phyloP scores from a whole-genome alignment of 2,329 filamentous ascomycete species.

The Sporothrix euskadiensis region DNA sequence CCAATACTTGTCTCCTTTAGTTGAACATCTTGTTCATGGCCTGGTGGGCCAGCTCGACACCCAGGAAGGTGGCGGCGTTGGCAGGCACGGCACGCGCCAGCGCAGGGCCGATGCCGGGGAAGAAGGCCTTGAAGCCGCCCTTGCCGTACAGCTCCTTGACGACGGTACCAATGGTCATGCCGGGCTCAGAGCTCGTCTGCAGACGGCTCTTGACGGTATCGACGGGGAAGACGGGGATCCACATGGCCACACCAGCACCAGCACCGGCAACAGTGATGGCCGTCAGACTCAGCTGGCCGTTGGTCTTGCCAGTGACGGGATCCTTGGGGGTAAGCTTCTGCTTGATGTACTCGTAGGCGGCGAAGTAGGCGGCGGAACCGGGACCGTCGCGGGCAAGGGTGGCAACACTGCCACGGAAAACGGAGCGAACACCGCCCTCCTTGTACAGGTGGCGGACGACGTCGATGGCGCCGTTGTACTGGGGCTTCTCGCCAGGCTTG shows the following conservation, averaged over 20 bases:
- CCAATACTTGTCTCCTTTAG: slow-evolving; percentile 33
- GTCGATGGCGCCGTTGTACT: slow-evolving; percentile 82
- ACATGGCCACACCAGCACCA: slow-evolving; percentile 94
- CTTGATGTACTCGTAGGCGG: slow-evolving; percentile 96
- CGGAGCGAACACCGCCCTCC: slow-evolving; percentile 84
- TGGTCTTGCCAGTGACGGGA: slow-evolving; percentile 65
- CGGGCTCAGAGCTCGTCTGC: slow-evolving; percentile 80
- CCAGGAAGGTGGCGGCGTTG: slow-evolving; percentile 92
- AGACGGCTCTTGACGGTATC: slow-evolving; percentile 94
- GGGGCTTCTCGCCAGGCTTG: slow-evolving; percentile 85
- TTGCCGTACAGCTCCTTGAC: slow-evolving; percentile 78
- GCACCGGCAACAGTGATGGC: slow-evolving; percentile 87
- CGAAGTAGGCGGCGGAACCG: slow-evolving; percentile 92
- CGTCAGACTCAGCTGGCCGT: slow-evolving; percentile 73
- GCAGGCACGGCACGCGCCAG: slow-evolving; percentile 91
- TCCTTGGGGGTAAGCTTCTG: slow-evolving; percentile 80
- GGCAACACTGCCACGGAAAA: slow-evolving; percentile 88
- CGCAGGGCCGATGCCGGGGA: slow-evolving; percentile 92
- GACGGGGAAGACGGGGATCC: slow-evolving; percentile 97
- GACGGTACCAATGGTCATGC: slow-evolving; percentile 76
- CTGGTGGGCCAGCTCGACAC: slow-evolving; percentile 80
- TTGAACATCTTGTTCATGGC: slow-evolving; percentile 76
- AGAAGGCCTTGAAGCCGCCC: slow-evolving; percentile 89
- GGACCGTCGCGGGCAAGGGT: slow-evolving; percentile 93
- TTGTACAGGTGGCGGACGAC: slow-evolving; percentile 92